Evolutionary conservation across 2,329 filamentous ascomycete genomes (phyloP).

Genomic region (Colletotrichum melonis): DNA sequence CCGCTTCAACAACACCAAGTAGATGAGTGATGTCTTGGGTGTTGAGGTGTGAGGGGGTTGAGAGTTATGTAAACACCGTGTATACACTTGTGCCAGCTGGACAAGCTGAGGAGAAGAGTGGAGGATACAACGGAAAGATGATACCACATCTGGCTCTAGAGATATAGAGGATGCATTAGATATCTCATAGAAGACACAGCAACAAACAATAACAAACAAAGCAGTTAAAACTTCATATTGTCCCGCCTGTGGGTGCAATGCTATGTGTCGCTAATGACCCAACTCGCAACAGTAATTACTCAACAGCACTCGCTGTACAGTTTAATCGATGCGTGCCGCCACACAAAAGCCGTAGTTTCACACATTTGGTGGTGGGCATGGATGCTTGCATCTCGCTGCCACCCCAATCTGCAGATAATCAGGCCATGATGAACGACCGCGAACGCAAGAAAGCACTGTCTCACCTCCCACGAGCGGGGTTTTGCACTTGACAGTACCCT

Average conservation of each 20-base stretch:
- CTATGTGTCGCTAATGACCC: neutral
- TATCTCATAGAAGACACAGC: conserved; percentile 7
- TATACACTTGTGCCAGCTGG: neutral
- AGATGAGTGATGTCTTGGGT: neutral
- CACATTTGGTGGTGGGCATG: neutral
- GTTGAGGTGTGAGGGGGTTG: too few species aligned
- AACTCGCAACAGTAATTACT: neutral
- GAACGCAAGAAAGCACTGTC: conserved; percentile 9
- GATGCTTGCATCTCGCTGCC: conserved; percentile 22
- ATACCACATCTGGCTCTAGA: conserved; percentile 25
- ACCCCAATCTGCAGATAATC: conserved; percentile 34
- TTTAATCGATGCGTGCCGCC: neutral
- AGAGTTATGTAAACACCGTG: neutral
- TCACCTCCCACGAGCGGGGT: conserved; percentile 31
- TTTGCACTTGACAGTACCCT: neutral
- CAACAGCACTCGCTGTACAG: neutral
- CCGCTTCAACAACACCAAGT: conserved; percentile 39
- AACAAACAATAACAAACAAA: conserved; percentile 16
- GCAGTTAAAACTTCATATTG: neutral
- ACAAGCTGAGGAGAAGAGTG: neutral
- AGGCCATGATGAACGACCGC: conserved; percentile 23
- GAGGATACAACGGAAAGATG: neutral
- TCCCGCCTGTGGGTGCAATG: neutral
- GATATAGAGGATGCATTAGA: conserved; percentile 26
- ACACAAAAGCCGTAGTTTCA: neutral